phyloP scores from a whole-genome alignment of 192 early-diverging fungal species.

The Phycomyces blakesleeanus region DNA sequence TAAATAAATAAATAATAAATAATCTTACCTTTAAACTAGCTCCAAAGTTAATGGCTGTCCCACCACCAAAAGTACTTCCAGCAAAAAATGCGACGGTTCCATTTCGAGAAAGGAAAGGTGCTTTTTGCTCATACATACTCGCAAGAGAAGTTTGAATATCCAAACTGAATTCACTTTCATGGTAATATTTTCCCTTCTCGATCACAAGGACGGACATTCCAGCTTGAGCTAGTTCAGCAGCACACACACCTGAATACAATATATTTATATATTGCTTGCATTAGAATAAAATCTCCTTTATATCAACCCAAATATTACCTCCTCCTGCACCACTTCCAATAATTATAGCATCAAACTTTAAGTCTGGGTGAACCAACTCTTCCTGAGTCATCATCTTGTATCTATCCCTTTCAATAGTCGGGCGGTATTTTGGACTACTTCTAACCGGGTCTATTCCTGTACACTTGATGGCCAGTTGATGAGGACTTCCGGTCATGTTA shows the following conservation, averaged over 20 bases:
- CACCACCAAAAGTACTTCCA: slow-evolving; percentile 68
- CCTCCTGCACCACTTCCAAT: slow-evolving; percentile 67
- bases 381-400: too few species aligned
- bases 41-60: slow-evolving; percentile 64
- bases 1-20: not conserved
- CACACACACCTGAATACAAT: slow-evolving; percentile 45
- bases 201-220: slow-evolving; percentile 65
- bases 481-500: too few species aligned
- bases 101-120: slow-evolving; percentile 42
- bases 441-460: too few species aligned
- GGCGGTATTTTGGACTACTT: too few species aligned
- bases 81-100: slow-evolving; percentile 48
- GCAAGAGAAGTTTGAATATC: slow-evolving; percentile 44
- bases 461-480: too few species aligned
- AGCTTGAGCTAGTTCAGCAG: slow-evolving; percentile 57
- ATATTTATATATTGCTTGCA: too few species aligned
- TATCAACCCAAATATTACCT: slow-evolving; percentile 1
- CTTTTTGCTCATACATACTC: slow-evolving; percentile 49
- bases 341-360: slow-evolving; percentile 61
- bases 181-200: slow-evolving; percentile 66
- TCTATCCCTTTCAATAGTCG: too few species aligned
- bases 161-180: slow-evolving; percentile 47
- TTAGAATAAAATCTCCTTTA: too few species aligned
- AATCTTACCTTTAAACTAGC: too few species aligned
- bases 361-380: slow-evolving; percentile 3